Evolutionary conservation across 768 basidiomycete species (phyloP), one percentile per base, ranked within the genome.

Genomic region (Podaxis carcinomalis): DNA sequence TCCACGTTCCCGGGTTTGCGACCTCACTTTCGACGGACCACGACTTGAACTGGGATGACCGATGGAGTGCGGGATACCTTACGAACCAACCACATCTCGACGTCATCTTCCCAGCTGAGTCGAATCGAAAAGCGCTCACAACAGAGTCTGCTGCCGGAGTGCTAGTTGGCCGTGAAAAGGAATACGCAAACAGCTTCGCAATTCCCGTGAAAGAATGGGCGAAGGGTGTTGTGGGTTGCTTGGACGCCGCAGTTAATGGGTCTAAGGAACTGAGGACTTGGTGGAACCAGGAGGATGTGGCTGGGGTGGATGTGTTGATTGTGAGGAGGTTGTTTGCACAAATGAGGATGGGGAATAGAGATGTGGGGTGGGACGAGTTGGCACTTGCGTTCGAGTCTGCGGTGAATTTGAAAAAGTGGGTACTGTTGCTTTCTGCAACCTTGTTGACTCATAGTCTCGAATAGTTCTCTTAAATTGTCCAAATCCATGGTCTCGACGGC

Each of bases 161-260:
- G 4, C 68, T 89, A 13, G 73, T 93, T 36, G 92, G 90, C 10
- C 77, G 80, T 58, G 87, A 92, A 67, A 80, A 80, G 66, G 79
- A 83, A 65, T 87, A 88, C 61, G 67, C 69, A n/a, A 76, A 76
- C 36, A 78, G 82, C 1, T 89, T 89, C 72, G 42, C 36, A 13
- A 87, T 88, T 10, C 87, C 86, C 16, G 75, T 92, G 56, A 87
- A 85, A 64, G 78, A 78, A 52, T 93, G 92, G 91, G 72, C 79
- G 1, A 74, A 73, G 62, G 79, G 77, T 28, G 80, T 80, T 5
- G 65, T 89, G 46, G 78, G 72, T 7, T 83, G 85, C 10, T 68
- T 92, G 50, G 89, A 90, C 63, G 47, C 68, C 5, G 27, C 51
- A 47, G 65, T 62, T 50, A 55, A 74, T 49, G 73, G 65, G 56